A percentile compares a stretch with the other conserved stretches of the same genome.
Conservation (phyloP, 345 rosid species). For the Geranium brycei region DNA sequence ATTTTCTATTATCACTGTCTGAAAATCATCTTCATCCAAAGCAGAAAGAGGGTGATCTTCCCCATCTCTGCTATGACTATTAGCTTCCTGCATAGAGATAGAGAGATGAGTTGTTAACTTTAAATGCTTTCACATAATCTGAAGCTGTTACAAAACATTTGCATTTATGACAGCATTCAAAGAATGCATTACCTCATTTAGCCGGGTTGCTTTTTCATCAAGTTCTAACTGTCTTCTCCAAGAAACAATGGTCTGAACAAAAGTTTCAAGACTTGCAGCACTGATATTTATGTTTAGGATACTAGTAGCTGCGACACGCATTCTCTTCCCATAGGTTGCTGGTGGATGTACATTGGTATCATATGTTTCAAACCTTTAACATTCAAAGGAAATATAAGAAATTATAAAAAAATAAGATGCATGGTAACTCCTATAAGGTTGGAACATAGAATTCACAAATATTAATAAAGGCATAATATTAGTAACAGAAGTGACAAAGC, state of each 20-base stretch:
- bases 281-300: constrained; percentile 72
- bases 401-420: neutral
- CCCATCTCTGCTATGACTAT: constrained; percentile 30
- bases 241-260: constrained; percentile 60
- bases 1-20: constrained; percentile 71
- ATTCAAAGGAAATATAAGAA: constrained; percentile 11
- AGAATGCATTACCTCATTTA: constrained; percentile 44
- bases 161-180: constrained; percentile 6
- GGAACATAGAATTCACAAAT: neutral
- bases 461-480: neutral
- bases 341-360: constrained; percentile 45
- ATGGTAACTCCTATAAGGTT: neutral
- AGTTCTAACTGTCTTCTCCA: constrained; percentile 89
- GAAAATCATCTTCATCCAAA: constrained; percentile 90
- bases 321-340: constrained; percentile 60
- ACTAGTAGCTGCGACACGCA: constrained; percentile 75
- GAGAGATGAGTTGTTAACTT: constrained; percentile 13
- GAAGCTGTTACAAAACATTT: neutral
- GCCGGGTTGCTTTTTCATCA: constrained; percentile 67
- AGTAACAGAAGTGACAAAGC: constrained; percentile 12
- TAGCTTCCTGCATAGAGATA: constrained; percentile 39
- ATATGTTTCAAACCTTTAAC: constrained; percentile 80
- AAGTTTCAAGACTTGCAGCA: constrained; percentile 77
- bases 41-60: constrained; percentile 67
- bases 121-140: neutral